Evolutionary conservation across 1,139 yeast genomes (phyloP).

Genomic region (Geotrichum phurueaensis): DNA sequence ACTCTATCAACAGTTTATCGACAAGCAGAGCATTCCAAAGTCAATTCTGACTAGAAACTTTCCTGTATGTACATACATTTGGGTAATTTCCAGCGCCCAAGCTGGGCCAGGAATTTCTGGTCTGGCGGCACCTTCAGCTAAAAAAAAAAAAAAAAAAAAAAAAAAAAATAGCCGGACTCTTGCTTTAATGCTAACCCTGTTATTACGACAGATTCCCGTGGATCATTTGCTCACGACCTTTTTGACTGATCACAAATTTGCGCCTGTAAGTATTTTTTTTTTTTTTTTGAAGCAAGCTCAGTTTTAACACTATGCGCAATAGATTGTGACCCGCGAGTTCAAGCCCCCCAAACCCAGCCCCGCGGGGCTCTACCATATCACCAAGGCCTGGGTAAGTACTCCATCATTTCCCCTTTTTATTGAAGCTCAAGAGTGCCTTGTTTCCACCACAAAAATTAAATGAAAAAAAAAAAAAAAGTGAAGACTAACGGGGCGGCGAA

Average conservation of each 20-base stretch:
- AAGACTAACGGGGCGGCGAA: not conserved
- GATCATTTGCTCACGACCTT: constrained; percentile 43
- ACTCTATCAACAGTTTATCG: constrained; percentile 33
- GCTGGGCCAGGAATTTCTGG: not conserved
- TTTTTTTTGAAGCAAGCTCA: not conserved
- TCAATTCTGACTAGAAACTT: constrained; percentile 59
- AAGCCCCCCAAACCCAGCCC: constrained; percentile 62
- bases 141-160: not conserved
- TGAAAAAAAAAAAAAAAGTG: not conserved
- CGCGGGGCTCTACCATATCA: constrained; percentile 51
- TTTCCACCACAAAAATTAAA: not conserved
- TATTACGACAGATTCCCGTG: constrained; percentile 42
- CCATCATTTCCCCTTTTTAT: not conserved
- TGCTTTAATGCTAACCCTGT: not conserved
- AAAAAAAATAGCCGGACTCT: not conserved
- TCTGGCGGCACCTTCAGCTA: too few relatives aligned
- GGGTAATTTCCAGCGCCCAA: not conserved
- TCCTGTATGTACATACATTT: constrained; percentile 27
- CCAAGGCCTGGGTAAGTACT: constrained; percentile 39
- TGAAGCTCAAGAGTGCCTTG: too few relatives aligned
- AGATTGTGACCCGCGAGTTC: constrained; percentile 50
- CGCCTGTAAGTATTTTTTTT: constrained; percentile 36
- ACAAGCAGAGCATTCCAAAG: constrained; percentile 37
- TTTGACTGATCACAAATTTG: constrained; percentile 41
- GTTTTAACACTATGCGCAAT: not conserved